Evolutionary conservation across 1,139 yeast species (phyloP), one percentile per base, ranked within the genome.

Genomic region (Blastobotrys capitulatus): DNA sequence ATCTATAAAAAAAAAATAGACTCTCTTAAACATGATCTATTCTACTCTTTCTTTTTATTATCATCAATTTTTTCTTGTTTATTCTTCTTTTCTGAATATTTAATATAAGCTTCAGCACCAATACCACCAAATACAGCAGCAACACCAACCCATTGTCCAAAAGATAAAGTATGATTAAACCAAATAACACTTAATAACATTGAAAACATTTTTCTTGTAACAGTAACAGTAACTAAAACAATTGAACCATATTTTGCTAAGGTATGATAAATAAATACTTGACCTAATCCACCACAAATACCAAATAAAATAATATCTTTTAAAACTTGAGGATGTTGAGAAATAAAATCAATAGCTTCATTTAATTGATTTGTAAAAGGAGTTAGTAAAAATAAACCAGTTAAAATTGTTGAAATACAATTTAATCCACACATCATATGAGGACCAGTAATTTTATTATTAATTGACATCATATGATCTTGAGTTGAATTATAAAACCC

Each of bases 401-500:
- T 66, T 59, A 69, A 55, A 15, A 72, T 44, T 47, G 75, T 66
- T 53, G 79, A 77, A 59, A 85, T 74, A 49, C 78, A 60, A 63
- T 92, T 92, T 56, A 92, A 74, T 2, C 86, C 78, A 52, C 88
- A 78, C 97, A 94, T 92, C 67, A 92, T 71, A 57, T 83, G 87
- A 1, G 92, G 92, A 0, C 97, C 97, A 0, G 86, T 78, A 42
- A 82, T 65, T 38, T 68, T 60, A 37, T 64, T 66, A 48, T 67
- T 63, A 26, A 68, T 59, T 52, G 77, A 78, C 53, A 92, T 85
- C 64, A 92, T 70, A 50, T 84, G 82, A 66, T 92, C 98, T 65
- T 92, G 98, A 0, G 96, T 84, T 4, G 97, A 86, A 67, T 90
- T 92, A 29, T 96, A 89, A 53, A 90, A 71, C 0, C 98, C 98